These are phyloP conservation scores for Cryptococcus sp. DNA, from an alignment of 1,284 basidiomycete species.

Conservation along the genomic window DNA sequence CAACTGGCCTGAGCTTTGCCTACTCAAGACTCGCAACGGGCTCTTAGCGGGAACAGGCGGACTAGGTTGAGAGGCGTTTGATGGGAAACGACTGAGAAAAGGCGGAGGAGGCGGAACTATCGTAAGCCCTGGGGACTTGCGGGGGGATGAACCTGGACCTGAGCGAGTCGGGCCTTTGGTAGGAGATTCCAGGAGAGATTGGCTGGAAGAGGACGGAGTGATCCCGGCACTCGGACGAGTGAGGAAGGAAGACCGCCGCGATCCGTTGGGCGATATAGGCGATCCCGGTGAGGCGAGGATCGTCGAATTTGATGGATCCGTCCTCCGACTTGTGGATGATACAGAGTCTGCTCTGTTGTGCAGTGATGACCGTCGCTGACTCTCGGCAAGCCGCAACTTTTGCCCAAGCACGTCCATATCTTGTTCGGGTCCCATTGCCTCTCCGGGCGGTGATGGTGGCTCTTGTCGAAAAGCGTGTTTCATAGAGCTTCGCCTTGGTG, in stretches of 20 bases:
- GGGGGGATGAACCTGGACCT: slow-evolving; percentile 9
- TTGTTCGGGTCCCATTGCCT: not conserved
- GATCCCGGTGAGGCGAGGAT: not conserved
- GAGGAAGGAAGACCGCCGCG: not conserved
- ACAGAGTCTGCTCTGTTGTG: slow-evolving; percentile 10
- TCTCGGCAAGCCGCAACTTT: not conserved
- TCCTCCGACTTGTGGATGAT: slow-evolving; percentile 6
- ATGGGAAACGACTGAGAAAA: slow-evolving; percentile 2
- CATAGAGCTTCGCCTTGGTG: slow-evolving; percentile 22
- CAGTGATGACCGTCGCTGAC: not conserved
- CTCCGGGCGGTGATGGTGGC: not conserved
- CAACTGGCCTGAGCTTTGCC: slow-evolving; percentile 13
- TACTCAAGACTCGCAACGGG: slow-evolving; percentile 37
- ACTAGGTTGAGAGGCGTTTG: slow-evolving; percentile 21
- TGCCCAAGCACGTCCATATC: slow-evolving; percentile 2
- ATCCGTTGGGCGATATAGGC: not conserved
- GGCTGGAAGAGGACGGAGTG: slow-evolving; percentile 4
- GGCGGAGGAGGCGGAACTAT: slow-evolving; percentile 29
- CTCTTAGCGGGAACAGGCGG: slow-evolving; percentile 49
- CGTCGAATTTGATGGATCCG: not conserved
- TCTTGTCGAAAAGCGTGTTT: not conserved
- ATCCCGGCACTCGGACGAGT: not conserved
- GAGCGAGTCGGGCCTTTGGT: slow-evolving; percentile 4
- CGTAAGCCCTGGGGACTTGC: slow-evolving; percentile 33
- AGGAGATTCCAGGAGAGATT: slow-evolving; percentile 3